Evolutionary conservation across 371 early-diverging fungal species (phyloP).

Genomic region (Zychaea mexicana): DNA sequence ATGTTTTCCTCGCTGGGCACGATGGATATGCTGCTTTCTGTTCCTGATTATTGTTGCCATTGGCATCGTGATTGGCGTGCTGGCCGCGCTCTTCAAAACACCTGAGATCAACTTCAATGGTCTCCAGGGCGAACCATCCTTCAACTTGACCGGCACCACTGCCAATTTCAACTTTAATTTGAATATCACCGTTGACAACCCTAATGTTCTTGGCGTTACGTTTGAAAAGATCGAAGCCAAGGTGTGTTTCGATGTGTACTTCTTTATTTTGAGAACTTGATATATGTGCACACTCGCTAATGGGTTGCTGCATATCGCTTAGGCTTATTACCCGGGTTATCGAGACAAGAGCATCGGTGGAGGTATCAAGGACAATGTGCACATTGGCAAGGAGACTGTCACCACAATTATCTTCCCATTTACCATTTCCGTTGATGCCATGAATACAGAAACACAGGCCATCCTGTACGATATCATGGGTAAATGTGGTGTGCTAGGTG

Average conservation of each 20-base stretch:
- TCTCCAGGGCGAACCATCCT: constrained; percentile 28
- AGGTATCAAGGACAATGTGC: constrained; percentile 42
- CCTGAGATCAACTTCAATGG: constrained; percentile 42
- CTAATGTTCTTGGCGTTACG: constrained; percentile 54
- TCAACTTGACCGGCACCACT: constrained; percentile 27
- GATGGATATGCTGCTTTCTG: constrained; percentile 44
- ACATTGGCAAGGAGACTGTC: constrained; percentile 41
- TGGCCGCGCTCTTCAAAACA: constrained; percentile 45
- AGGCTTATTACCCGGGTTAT: constrained; percentile 62
- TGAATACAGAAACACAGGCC: constrained; percentile 32
- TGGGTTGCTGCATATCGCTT: background rate
- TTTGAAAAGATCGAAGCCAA: constrained; percentile 56
- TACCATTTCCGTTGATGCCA: constrained; percentile 31
- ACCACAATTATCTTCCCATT: constrained; percentile 55
- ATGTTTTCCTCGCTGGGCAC: constrained; percentile 50
- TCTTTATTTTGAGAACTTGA: too few species aligned
- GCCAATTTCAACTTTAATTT: constrained; percentile 29
- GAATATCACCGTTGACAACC: constrained; percentile 53
- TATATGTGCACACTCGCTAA: background rate
- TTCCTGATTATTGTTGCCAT: constrained; percentile 37
- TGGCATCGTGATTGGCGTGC: constrained; percentile 43
- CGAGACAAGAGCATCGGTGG: constrained; percentile 49
- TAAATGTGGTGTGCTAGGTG: constrained; percentile 46
- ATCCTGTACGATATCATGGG: constrained; percentile 49
- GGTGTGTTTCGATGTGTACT: constrained; percentile 29